Evolutionary conservation across 345 rosid species (phyloP).

Genomic region (Gossypium bickii): DNA sequence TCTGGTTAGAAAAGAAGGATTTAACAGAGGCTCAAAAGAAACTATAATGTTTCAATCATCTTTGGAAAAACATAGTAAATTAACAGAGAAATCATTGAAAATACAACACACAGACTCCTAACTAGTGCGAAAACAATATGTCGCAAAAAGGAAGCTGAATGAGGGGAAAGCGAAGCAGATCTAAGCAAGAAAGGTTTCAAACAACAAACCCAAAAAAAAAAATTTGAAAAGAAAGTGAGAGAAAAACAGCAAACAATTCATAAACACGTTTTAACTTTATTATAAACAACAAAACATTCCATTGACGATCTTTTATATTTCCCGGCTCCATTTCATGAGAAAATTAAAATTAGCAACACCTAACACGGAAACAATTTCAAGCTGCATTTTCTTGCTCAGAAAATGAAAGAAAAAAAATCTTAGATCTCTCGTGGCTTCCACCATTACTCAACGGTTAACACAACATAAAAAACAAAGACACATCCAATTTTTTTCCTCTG

Average conservation of each 20-base stretch:
- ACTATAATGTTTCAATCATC: neutral
- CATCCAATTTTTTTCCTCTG: neutral
- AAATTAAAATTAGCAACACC: neutral
- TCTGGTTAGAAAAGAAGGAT: neutral
- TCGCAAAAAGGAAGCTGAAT: neutral
- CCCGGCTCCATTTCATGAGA: neutral
- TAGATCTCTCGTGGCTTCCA: slow-evolving; percentile 3
- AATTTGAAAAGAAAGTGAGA: neutral
- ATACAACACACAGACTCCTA: neutral
- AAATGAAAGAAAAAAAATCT: neutral
- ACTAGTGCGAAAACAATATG: neutral
- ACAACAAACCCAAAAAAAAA: neutral
- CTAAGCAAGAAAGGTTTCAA: neutral
- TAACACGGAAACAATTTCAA: neutral
- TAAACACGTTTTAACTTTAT: neutral
- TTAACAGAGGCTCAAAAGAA: neutral
- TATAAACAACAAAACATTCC: neutral
- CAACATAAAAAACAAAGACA: slow-evolving; percentile 3
- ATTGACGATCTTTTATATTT: neutral
- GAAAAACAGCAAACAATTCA: neutral
- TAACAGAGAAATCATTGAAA: neutral
- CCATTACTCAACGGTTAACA: neutral
- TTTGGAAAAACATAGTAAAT: neutral
- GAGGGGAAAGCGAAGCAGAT: neutral
- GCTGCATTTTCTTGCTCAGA: no score